Percentiles rank a stretch among this genome's conserved stretches.
Conservation (phyloP, 495 filamentous ascomycete species). For the Aspergillus panamensis region DNA sequence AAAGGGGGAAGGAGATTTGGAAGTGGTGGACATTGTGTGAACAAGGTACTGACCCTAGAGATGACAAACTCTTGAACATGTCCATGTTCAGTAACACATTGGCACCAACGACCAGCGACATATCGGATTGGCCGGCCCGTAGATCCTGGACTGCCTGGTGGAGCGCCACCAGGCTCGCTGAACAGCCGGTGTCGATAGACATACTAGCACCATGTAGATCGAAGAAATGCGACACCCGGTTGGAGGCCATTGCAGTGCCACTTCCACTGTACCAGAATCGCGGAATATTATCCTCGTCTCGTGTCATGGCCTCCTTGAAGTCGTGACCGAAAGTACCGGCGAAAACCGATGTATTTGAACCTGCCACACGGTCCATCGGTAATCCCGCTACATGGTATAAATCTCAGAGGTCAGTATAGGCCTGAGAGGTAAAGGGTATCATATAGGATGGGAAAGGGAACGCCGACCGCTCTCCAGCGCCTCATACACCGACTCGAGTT, state of each 20-base stretch:
- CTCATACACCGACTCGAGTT: conserved; percentile 36
- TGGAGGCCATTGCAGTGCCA: conserved; percentile 37
- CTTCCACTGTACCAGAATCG: conserved; percentile 46
- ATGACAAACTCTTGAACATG: conserved; percentile 20
- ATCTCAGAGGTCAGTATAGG: no score
- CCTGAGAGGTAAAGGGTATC: no score
- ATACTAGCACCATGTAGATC: conserved; percentile 27
- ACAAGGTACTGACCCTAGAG: not conserved
- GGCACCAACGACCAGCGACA: conserved; percentile 30
- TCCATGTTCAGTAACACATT: conserved; percentile 29
- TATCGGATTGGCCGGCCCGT: conserved; percentile 30
- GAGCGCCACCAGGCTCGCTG: conserved; percentile 26
- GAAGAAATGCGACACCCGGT: conserved; percentile 36
- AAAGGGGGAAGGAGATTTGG: no score
- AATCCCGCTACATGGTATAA: conserved; percentile 33
- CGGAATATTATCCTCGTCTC: conserved; percentile 42
- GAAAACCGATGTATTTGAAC: conserved; percentile 42
- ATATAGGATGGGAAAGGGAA: no score
- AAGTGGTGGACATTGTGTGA: no score
- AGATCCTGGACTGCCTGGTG: conserved; percentile 40
- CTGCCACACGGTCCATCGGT: conserved; percentile 37
- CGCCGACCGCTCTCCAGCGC: conserved; percentile 42
- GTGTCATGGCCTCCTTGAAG: conserved; percentile 36
- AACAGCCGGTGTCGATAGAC: conserved; percentile 55
- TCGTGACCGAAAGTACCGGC: no score